A percentile compares a stretch with the other conserved stretches of the same genome.
Evolutionary conservation across 208 protist species (phyloP).

Genomic region (Eutreptiella sp.): DNA sequence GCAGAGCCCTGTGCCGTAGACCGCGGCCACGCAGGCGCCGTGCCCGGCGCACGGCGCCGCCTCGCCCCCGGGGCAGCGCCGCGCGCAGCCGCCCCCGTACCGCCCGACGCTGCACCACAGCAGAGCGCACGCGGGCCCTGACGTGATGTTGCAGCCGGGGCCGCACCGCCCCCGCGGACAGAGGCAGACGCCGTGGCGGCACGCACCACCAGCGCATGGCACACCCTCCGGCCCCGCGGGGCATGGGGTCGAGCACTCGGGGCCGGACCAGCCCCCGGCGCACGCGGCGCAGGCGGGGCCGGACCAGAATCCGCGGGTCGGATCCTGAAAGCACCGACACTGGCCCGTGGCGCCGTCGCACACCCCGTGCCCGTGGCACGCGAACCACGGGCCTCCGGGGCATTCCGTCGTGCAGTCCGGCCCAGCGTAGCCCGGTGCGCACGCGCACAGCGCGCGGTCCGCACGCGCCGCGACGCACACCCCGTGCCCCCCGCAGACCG

Average conservation of each 20-base stretch:
- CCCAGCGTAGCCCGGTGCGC: conserved; percentile 26
- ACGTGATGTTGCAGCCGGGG: too few species aligned
- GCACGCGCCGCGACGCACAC: conserved; percentile 1
- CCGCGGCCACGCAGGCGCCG: conserved; percentile 6
- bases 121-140: too few species aligned
- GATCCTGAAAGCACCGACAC: conserved; percentile 13
- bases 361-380: conserved; percentile 1
- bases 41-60: too few species aligned
- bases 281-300: conserved; percentile 8
- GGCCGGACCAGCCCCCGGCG: conserved; percentile 10
- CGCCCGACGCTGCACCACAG: too few species aligned
- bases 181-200: too few species aligned
- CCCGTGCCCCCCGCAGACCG: neutral
- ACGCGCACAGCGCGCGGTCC: conserved; percentile 26
- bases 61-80: too few species aligned
- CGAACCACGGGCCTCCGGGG: neutral
- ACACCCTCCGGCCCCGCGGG: too few species aligned
- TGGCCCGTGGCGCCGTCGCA: neutral
- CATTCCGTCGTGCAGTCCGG: conserved; percentile 16
- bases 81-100: too few species aligned
- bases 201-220: too few species aligned
- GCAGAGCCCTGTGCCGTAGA: neutral
- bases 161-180: too few species aligned
- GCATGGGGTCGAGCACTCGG: conserved; percentile 4
- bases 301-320: conserved; percentile 9